Percentiles rank a stretch among this genome's conserved stretches.
Conservation (phyloP, 495 filamentous ascomycete genomes). For the Elaphomyces granulatus region DNA sequence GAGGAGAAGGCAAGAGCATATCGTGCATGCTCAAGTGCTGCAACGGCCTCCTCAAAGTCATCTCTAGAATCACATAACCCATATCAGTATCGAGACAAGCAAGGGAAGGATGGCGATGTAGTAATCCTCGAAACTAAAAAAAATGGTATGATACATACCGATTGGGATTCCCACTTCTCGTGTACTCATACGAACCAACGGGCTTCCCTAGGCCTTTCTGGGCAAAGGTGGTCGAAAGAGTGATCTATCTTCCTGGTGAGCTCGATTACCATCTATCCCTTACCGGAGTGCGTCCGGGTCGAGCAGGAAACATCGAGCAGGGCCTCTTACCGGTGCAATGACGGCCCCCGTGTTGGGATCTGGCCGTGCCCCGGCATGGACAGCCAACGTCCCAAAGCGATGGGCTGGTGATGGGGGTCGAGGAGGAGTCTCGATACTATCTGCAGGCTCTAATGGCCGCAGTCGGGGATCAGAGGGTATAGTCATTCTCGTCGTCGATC, state of each 20-base stretch:
- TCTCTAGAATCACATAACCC: slow-evolving; percentile 29
- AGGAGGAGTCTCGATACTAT: slow-evolving; percentile 39
- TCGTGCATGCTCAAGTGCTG: slow-evolving; percentile 80
- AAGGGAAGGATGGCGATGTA: not conserved
- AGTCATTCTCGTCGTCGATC: slow-evolving; percentile 2
- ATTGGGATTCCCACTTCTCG: slow-evolving; percentile 84
- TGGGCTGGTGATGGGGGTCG: slow-evolving; percentile 44
- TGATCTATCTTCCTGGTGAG: slow-evolving; percentile 44
- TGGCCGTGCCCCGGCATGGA: slow-evolving; percentile 82
- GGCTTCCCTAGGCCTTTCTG: slow-evolving; percentile 76
- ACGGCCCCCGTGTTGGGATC: slow-evolving; percentile 88
- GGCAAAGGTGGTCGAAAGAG: slow-evolving; percentile 85
- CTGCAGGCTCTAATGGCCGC: slow-evolving; percentile 1
- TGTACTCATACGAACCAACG: slow-evolving; percentile 80
- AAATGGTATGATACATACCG: slow-evolving; percentile 26
- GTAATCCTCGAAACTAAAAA: not conserved
- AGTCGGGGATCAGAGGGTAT: slow-evolving; percentile 2
- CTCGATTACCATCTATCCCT: not conserved
- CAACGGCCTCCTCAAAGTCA: slow-evolving; percentile 85
- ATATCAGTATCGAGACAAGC: not conserved
- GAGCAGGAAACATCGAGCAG: not conserved
- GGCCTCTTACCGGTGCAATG: slow-evolving; percentile 55
- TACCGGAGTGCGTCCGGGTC: not conserved
- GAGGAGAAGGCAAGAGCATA: slow-evolving; percentile 92
- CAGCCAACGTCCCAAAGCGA: slow-evolving; percentile 81